phyloP scores from a whole-genome alignment of 805 yeast species.

The Ogataea methanolica region DNA sequence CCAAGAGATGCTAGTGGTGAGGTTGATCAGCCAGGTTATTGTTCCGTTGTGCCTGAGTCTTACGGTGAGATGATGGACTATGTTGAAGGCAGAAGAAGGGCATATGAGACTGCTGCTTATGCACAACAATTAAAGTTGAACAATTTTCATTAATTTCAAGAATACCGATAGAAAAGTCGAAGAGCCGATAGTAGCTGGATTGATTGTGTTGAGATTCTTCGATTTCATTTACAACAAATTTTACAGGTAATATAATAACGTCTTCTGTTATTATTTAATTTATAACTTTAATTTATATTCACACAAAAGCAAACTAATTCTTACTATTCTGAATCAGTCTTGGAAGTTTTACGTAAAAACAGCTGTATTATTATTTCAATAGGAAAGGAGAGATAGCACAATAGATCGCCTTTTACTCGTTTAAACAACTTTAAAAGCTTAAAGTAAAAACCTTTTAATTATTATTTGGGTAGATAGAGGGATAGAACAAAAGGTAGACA shows the following conservation, averaged over 20 bases:
- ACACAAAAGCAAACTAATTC: background rate
- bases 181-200: background rate
- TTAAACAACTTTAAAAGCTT: too few species aligned
- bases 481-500: background rate
- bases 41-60: conserved; percentile 79
- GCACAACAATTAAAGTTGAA: conserved; percentile 39
- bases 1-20: conserved; percentile 48
- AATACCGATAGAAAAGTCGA: background rate
- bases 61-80: conserved; percentile 91
- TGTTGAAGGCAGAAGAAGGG: conserved; percentile 87
- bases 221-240: background rate
- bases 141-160: background rate
- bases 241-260: background rate
- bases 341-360: too few species aligned
- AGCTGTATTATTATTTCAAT: background rate
- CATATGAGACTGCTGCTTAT: conserved; percentile 71
- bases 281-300: background rate
- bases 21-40: conserved; percentile 49
- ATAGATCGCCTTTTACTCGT: too few species aligned
- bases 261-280: too few species aligned
- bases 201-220: too few species aligned
- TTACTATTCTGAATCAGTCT: too few species aligned
- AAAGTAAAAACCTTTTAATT: background rate
- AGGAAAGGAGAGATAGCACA: background rate
- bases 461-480: background rate